phyloP scores from a whole-genome alignment of 179 eudicot genomes.

The Nepenthes alata region DNA sequence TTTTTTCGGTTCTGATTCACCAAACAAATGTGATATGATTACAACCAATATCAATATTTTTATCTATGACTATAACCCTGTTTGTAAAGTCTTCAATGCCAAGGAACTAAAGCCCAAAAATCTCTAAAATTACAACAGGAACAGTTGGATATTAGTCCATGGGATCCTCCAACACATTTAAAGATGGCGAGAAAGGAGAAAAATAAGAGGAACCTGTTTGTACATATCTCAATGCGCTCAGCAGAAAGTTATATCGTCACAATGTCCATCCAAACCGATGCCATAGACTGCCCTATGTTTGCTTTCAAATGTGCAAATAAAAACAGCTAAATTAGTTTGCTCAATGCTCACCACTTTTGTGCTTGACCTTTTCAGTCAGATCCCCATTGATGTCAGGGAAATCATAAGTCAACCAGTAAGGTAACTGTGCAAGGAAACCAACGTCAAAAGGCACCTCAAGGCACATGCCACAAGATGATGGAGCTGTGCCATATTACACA shows the following conservation, averaged over 20 bases:
- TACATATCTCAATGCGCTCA: background rate
- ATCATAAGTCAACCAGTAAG: constrained; percentile 86
- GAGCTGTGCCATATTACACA: background rate
- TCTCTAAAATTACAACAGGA: no score
- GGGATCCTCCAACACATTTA: no score
- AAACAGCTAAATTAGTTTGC: background rate
- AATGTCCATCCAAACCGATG: background rate
- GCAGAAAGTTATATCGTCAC: background rate
- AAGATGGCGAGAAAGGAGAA: no score
- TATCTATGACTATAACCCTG: no score
- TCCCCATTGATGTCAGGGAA: constrained; percentile 74
- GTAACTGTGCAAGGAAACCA: constrained; percentile 32
- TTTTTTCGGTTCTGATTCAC: no score
- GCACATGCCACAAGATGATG: no score
- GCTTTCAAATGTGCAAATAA: background rate
- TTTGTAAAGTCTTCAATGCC: no score
- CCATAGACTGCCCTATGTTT: background rate
- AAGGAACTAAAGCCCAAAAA: no score
- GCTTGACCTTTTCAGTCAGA: constrained; percentile 98
- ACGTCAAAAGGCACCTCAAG: background rate
- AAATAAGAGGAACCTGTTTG: background rate
- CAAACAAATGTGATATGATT: no score
- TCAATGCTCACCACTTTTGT: constrained; percentile 65
- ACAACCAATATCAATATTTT: no score
- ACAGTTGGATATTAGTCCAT: no score